A percentile compares a stretch with the other conserved stretches of the same genome.
Conservation (phyloP, 306 rosid species). For the Sesbania bispinosa region DNA sequence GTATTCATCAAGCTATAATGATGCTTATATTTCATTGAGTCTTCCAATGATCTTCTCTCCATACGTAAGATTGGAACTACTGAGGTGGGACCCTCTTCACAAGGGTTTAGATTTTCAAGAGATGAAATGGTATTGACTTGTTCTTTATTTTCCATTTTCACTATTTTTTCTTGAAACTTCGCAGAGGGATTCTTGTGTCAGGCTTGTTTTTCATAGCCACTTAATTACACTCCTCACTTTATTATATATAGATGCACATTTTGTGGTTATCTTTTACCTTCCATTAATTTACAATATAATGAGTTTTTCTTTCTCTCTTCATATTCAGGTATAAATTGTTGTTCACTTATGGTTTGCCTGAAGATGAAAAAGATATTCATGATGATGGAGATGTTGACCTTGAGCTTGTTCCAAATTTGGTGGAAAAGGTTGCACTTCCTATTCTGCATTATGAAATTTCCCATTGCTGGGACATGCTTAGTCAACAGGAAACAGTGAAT, state of each 20-base stretch:
- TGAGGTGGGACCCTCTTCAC: constrained; percentile 94
- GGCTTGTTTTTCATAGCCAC: neutral
- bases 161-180: constrained; percentile 15
- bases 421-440: constrained; percentile 93
- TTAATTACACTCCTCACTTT: neutral
- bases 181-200: neutral
- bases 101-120: constrained; percentile 74
- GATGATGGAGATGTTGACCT: constrained; percentile 86
- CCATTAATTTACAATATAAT: constrained; percentile 10
- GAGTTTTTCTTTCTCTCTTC: neutral
- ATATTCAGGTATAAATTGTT: constrained; percentile 70
- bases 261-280: neutral
- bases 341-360: constrained; percentile 63
- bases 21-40: constrained; percentile 90
- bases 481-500: constrained; percentile 68
- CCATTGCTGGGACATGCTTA: constrained; percentile 93
- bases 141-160: constrained; percentile 5
- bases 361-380: constrained; percentile 59
- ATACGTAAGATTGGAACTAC: constrained; percentile 86
- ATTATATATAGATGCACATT: neutral
- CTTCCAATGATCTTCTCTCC: constrained; percentile 89
- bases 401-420: constrained; percentile 84
- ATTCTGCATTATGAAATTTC: constrained; percentile 78
- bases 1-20: constrained; percentile 62
- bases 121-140: constrained; percentile 75